A percentile compares a stretch with the other conserved stretches of the same genome.
Evolutionary conservation across 2,329 filamentous ascomycete genomes (phyloP).

Genomic region (Cladophialophora carrionii): DNA sequence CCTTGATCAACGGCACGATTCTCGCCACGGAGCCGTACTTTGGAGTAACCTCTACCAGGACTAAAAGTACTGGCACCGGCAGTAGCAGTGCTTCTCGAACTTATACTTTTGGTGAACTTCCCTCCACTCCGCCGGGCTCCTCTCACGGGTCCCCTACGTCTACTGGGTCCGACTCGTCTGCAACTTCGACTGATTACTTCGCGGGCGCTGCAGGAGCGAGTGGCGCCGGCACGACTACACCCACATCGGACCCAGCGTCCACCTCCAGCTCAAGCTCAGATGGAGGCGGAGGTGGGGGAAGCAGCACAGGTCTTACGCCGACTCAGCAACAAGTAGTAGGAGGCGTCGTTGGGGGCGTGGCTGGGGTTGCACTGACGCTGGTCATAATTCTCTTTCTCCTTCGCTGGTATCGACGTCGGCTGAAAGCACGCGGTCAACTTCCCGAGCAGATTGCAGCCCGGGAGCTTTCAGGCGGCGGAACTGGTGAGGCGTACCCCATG

Average conservation of each 20-base stretch:
- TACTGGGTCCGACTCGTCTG: not conserved
- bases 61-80: conserved; percentile 6
- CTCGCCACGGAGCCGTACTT: conserved; percentile 17
- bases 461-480: conserved; percentile 27
- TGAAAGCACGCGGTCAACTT: conserved; percentile 37
- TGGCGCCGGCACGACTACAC: conserved; percentile 21
- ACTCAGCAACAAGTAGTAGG: conserved; percentile 60
- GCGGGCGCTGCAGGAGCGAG: conserved; percentile 8
- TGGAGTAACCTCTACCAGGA: conserved; percentile 8
- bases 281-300: conserved; percentile 29
- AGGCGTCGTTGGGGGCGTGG: conserved; percentile 65
- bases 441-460: conserved; percentile 38
- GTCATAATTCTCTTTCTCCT: conserved; percentile 58
- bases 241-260: conserved; percentile 26
- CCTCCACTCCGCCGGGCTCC: conserved; percentile 18
- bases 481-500: conserved; percentile 38
- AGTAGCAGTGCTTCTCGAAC: conserved; percentile 15
- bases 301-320: conserved; percentile 34
- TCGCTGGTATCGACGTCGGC: conserved; percentile 53
- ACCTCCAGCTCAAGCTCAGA: conserved; percentile 34
- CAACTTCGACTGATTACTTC: conserved; percentile 10
- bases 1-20: conserved; percentile 34
- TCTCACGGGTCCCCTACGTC: conserved; percentile 6
- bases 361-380: conserved; percentile 58
- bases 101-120: conserved; percentile 28